Evolutionary conservation across 1,139 yeast species (phyloP).

Genomic region (Saccharomycopsis hybrid): DNA sequence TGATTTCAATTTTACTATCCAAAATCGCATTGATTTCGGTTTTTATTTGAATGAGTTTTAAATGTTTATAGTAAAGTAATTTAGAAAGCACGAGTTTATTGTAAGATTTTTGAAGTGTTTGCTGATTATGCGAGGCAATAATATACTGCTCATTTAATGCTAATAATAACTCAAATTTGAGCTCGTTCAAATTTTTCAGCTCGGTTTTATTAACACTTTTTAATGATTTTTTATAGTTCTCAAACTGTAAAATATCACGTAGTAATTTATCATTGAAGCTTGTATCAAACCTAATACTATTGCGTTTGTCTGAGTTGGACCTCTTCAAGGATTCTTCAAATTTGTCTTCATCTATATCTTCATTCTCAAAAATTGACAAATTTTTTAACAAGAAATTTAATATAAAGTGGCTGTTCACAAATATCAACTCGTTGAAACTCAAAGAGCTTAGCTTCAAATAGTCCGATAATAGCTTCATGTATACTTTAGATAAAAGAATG

Average conservation of each 20-base stretch:
- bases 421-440: constrained; percentile 14
- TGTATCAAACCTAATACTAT: constrained; percentile 5
- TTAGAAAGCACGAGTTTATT: constrained; percentile 5
- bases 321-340: not conserved
- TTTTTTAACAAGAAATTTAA: constrained; percentile 15
- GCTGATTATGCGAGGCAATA: constrained; percentile 10
- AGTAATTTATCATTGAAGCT: constrained; percentile 13
- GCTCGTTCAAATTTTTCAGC: constrained; percentile 8
- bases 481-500: constrained; percentile 16
- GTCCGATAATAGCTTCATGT: constrained; percentile 15
- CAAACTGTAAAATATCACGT: constrained; percentile 13
- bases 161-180: constrained; percentile 19
- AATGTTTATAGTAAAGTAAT: constrained; percentile 15
- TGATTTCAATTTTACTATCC: constrained; percentile 8
- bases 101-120: constrained; percentile 2
- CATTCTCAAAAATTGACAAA: constrained; percentile 17
- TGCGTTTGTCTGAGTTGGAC: not conserved
- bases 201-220: constrained; percentile 9
- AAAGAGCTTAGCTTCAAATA: constrained; percentile 14
- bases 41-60: constrained; percentile 20
- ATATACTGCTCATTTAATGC: constrained; percentile 21
- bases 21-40: constrained; percentile 14
- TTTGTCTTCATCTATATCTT: constrained; percentile 7
- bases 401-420: constrained; percentile 15
- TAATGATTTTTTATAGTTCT: constrained; percentile 11